Evolutionary conservation across 345 rosid species (phyloP).

Genomic region (Euphorbia pulcherrima): DNA sequence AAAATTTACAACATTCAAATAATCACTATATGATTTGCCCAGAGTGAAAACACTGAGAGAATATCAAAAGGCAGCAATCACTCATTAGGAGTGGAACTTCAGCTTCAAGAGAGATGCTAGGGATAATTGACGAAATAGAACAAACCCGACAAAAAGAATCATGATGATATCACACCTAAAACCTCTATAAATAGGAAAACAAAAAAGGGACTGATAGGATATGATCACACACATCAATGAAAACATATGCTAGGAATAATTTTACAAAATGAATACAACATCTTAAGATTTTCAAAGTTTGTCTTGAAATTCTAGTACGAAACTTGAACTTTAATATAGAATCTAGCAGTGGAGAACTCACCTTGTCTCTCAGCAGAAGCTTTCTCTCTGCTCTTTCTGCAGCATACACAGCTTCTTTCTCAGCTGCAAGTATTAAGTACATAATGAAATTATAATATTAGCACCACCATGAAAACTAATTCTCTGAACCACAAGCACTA

Average conservation of each 20-base stretch:
- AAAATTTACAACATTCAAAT: not conserved
- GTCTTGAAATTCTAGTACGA: not conserved
- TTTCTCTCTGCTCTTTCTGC: slow-evolving; percentile 94
- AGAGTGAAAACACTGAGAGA: not conserved
- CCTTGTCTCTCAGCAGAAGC: slow-evolving; percentile 75
- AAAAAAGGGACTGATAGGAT: not conserved
- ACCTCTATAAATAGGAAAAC: not conserved
- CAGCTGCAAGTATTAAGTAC: slow-evolving; percentile 49
- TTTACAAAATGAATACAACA: not conserved
- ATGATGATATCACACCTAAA: not conserved
- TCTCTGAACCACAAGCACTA: not conserved
- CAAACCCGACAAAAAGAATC: not conserved
- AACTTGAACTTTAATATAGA: not conserved
- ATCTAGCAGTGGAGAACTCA: slow-evolving; percentile 27
- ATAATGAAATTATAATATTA: not conserved
- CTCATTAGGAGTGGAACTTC: not conserved
- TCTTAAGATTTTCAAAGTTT: not conserved
- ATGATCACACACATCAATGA: not conserved
- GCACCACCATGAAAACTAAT: slow-evolving; percentile 4
- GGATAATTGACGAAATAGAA: not conserved
- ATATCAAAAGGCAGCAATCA: not conserved
- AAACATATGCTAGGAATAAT: not conserved
- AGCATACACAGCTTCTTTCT: slow-evolving; percentile 82
- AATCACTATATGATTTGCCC: not conserved
- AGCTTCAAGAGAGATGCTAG: not conserved